These are phyloP conservation scores for Dryas alaskensis DNA, from an alignment of 306 rosid species.

Conservation along the genomic window DNA sequence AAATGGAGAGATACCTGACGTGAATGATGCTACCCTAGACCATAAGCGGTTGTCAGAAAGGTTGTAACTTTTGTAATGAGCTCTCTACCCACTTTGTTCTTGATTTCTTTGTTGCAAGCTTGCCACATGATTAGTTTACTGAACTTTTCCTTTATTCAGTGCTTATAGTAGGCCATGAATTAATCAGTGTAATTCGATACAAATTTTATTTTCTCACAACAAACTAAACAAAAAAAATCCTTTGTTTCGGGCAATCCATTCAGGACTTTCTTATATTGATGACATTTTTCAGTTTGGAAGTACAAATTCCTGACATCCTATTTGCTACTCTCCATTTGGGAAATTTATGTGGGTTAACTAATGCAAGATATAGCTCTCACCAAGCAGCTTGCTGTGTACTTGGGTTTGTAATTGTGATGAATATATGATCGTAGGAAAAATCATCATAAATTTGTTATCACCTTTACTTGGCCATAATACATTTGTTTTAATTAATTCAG, in stretches of 20 bases:
- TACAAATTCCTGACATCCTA: background rate
- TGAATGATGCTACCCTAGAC: slow-evolving; percentile 86
- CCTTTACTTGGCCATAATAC: slow-evolving; percentile 12
- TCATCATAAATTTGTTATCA: background rate
- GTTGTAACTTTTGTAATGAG: slow-evolving; percentile 38
- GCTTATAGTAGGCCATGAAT: background rate
- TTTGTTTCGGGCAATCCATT: background rate
- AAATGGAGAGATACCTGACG: slow-evolving; percentile 95
- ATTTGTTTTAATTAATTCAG: slow-evolving; percentile 37
- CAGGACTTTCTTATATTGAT: too few species aligned
- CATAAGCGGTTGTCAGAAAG: slow-evolving; percentile 80
- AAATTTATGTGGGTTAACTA: background rate
- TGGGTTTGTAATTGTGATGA: background rate
- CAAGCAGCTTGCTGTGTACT: background rate
- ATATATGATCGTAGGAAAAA: slow-evolving; percentile 2
- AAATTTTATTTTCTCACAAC: background rate
- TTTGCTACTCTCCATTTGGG: background rate
- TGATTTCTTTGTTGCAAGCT: background rate
- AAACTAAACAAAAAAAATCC: background rate
- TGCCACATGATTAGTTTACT: background rate
- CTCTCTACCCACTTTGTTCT: background rate
- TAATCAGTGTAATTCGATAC: background rate
- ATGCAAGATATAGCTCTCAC: background rate
- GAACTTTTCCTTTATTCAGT: background rate
- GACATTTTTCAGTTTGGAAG: too few species aligned